Percentiles rank a stretch among this genome's conserved stretches.
These are phyloP conservation scores for Salvia hispanica DNA, from an alignment of 257 asterid species.

Conservation along the genomic window DNA sequence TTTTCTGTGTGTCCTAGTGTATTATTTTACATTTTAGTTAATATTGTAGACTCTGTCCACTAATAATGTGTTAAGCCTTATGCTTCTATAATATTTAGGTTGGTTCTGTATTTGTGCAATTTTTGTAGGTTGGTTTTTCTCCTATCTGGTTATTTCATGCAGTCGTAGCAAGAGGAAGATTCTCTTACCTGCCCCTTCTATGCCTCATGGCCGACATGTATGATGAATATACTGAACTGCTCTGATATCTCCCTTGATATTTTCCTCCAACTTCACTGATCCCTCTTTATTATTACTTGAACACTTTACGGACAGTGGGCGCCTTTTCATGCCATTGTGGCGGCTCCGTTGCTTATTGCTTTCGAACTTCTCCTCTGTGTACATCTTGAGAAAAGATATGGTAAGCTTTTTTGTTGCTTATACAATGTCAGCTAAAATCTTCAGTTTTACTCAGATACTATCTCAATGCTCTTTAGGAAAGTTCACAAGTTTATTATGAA, in stretches of 20 bases:
- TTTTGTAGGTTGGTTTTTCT: slow-evolving; percentile 68
- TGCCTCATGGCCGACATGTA: slow-evolving; percentile 93
- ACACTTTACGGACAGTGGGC: slow-evolving; percentile 77
- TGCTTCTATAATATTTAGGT: slow-evolving; percentile 13
- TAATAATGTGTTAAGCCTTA: background rate
- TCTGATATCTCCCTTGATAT: slow-evolving; percentile 25
- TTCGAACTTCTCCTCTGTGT: slow-evolving; percentile 92
- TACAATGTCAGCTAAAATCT: slow-evolving; percentile 12
- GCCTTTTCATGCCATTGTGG: slow-evolving; percentile 86
- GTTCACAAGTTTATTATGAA: background rate
- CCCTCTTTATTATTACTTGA: slow-evolving; percentile 27
- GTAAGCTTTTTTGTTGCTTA: slow-evolving; percentile 45
- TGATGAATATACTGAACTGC: slow-evolving; percentile 32
- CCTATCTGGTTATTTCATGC: slow-evolving; percentile 97
- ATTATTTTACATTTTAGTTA: background rate
- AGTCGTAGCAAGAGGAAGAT: slow-evolving; percentile 93
- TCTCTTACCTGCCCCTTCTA: slow-evolving; percentile 97
- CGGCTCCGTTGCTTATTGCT: slow-evolving; percentile 85
- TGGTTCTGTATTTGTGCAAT: background rate
- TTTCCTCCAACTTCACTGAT: background rate
- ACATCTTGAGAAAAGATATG: slow-evolving; percentile 66
- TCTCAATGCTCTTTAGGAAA: background rate
- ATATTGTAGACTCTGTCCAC: no score
- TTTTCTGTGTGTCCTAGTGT: background rate
- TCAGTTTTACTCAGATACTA: slow-evolving; percentile 11